Evolutionary conservation across 2,329 filamentous ascomycete species (phyloP).

Genomic region (Arachnopeziza araneosa): DNA sequence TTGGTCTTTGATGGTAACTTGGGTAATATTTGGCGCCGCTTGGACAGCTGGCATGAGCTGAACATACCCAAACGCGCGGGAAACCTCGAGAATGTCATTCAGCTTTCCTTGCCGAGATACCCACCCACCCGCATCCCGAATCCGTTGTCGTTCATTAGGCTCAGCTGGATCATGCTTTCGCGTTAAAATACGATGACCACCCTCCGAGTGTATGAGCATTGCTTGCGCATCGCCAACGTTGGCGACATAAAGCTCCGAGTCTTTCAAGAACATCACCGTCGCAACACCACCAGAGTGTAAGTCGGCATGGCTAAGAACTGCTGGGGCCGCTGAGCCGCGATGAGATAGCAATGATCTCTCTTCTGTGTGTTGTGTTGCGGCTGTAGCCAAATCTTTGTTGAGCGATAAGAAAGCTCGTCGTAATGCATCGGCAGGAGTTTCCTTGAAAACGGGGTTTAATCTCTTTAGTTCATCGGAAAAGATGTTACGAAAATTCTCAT

Average conservation of each 20-base stretch:
- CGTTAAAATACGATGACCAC: conserved; percentile 76
- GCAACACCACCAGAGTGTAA: conserved; percentile 86
- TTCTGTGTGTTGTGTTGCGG: conserved; percentile 74
- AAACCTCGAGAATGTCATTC: conserved; percentile 87
- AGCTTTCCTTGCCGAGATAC: conserved; percentile 91
- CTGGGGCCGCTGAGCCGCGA: conserved; percentile 64
- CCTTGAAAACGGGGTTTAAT: conserved; percentile 59
- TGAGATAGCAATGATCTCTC: conserved; percentile 62
- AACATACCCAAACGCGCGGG: conserved; percentile 90
- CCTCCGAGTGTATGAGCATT: conserved; percentile 88
- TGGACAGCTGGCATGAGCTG: conserved; percentile 90
- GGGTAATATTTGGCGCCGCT: conserved; percentile 77
- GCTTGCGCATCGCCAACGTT: conserved; percentile 95
- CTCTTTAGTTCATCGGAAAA: conserved; percentile 78
- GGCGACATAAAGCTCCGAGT: conserved; percentile 86
- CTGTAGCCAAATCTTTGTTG: conserved; percentile 89
- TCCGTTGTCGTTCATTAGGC: conserved; percentile 74
- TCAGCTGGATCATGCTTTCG: conserved; percentile 92
- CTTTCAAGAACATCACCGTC: conserved; percentile 83
- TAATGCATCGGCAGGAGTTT: conserved; percentile 77
- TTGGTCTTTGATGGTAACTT: conserved; percentile 73
- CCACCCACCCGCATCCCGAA: conserved; percentile 90
- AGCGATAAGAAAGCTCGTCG: conserved; percentile 80
- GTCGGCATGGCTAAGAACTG: conserved; percentile 82
- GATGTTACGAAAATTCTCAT: conserved; percentile 88